Evolutionary conservation across 1,284 basidiomycete species (phyloP), one percentile per base, ranked within the genome.

Genomic region (Sanghuangporus baumii): DNA sequence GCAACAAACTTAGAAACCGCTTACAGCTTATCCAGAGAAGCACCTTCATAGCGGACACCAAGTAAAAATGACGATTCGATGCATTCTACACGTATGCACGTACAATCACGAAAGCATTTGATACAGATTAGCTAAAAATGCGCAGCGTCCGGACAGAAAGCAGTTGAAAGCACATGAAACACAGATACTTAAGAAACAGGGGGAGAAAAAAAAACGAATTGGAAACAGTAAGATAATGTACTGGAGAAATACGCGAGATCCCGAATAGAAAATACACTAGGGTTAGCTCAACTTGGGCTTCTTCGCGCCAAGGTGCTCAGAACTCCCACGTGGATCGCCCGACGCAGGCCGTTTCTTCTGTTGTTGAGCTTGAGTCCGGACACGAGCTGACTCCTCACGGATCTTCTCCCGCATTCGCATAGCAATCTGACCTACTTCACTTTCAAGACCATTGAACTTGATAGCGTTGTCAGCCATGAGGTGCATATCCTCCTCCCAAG

Each of bases 391-490:
- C 34, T 61, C 59, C 37, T 65, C 60, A 6, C 55, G 59, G 11
- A 65, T 57, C 38, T 60, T 59, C 16, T 43, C 46, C 40, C 56
- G 37, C 59, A 65, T 36, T 5, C 55, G 59, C 46, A 58, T 48
- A 7, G 89, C 80, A 48, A 88, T 75, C 58, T 76, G 74, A 8
- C 88, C 87, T 6, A 96, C 89, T 62, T 90, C 89, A 4, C 89
- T 91, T 51, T 89, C 86, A 0, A 77, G 76, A 0, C 90, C 90
- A 70, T 97, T 97, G 80, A 95, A 97, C 54, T 80, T 83, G 72
- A 91, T 84, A 41, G 93, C 92, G 71, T 96, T 97, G 64, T 82
- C 73, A 60, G 93, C 75, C 93, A 97, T 96, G 41, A 96, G 79
- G 59, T 88, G 84, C 63, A 95, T 75, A 72, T 97, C 95, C 8